phyloP scores from a whole-genome alignment of 306 rosid species.

The Cyclanthera cordifolia region DNA sequence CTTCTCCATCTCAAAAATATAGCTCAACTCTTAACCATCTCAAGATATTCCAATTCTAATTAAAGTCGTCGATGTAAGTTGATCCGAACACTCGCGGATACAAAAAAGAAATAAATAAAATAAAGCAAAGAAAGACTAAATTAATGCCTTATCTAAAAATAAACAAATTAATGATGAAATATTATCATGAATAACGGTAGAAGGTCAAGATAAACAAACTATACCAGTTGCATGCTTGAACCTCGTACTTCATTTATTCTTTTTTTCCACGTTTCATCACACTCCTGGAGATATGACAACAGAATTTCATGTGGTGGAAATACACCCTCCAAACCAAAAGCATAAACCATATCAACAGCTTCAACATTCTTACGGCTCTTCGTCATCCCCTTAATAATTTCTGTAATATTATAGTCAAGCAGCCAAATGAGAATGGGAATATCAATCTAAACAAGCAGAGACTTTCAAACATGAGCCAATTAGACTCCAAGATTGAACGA shows the following conservation, averaged over 20 bases:
- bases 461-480: background rate
- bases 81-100: too few species aligned
- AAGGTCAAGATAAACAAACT: constrained; percentile 14
- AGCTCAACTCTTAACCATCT: too few species aligned
- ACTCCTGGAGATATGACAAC: constrained; percentile 35
- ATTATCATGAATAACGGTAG: background rate
- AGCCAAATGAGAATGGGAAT: constrained; percentile 3
- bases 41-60: too few species aligned
- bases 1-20: too few species aligned
- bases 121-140: background rate
- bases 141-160: background rate
- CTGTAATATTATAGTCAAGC: constrained; percentile 20
- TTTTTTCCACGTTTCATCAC: constrained; percentile 42
- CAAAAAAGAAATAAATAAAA: background rate
- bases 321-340: constrained; percentile 46
- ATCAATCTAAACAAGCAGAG: background rate
- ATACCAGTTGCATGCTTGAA: constrained; percentile 29
- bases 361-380: constrained; percentile 29
- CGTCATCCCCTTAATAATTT: constrained; percentile 30
- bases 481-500: background rate
- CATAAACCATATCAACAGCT: constrained; percentile 41
- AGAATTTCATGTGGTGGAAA: constrained; percentile 28
- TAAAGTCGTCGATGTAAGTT: background rate
- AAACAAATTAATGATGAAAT: background rate
- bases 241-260: constrained; percentile 23